These are phyloP conservation scores for Auricularia cornea DNA, from an alignment of 768 basidiomycete species.

Conservation along the genomic window DNA sequence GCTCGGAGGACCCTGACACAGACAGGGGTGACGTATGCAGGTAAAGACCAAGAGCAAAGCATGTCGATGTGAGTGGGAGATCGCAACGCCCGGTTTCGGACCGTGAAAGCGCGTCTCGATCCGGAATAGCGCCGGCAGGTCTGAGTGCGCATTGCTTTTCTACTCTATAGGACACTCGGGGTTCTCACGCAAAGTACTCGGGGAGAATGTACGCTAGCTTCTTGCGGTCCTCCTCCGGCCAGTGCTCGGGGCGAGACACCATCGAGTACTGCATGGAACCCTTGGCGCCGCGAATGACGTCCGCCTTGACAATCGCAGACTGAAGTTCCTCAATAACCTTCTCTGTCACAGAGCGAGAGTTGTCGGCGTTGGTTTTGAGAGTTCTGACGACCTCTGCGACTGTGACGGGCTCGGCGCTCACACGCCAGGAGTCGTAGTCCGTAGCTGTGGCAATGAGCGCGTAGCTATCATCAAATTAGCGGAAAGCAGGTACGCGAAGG, in stretches of 20 bases:
- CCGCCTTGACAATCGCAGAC: constrained; percentile 41
- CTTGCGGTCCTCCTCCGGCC: constrained; percentile 50
- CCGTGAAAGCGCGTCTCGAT: too few species aligned
- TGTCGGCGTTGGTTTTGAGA: constrained; percentile 77
- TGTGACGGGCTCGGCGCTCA: constrained; percentile 72
- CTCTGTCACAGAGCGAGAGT: constrained; percentile 67
- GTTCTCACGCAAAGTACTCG: constrained; percentile 53
- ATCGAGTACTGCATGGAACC: constrained; percentile 84
- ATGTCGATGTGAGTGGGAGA: too few species aligned
- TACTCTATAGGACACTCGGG: too few species aligned
- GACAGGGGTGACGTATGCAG: too few species aligned
- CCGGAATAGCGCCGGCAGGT: too few species aligned
- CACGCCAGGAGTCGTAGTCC: constrained; percentile 94
- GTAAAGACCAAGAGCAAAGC: too few species aligned
- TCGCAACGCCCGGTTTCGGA: too few species aligned
- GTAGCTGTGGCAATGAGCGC: constrained; percentile 85
- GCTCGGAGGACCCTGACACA: too few species aligned
- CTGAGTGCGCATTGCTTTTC: too few species aligned
- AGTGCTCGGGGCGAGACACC: constrained; percentile 53
- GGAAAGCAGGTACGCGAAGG: not conserved
- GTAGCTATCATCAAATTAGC: constrained; percentile 50
- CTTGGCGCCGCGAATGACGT: constrained; percentile 56
- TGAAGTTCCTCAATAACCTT: constrained; percentile 65
- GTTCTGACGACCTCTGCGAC: constrained; percentile 88
- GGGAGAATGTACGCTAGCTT: constrained; percentile 75